These are phyloP conservation scores for Boletus tylopilopsis DNA, from an alignment of 768 basidiomycete genomes.

Conservation along the genomic window DNA sequence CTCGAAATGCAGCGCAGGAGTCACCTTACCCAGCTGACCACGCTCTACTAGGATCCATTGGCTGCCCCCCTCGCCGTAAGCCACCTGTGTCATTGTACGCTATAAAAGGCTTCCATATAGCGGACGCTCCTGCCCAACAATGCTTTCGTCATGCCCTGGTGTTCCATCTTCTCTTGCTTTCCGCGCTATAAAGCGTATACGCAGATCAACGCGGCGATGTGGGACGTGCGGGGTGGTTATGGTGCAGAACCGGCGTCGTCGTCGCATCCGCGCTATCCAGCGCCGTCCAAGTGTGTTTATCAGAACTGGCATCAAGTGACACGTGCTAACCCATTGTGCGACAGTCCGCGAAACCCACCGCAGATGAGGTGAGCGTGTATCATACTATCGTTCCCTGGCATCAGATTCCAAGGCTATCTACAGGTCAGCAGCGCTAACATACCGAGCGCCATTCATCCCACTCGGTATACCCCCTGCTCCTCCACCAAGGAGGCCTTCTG, in stretches of 20 bases:
- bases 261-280: slow-evolving; percentile 13
- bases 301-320: background rate
- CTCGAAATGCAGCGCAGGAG: slow-evolving; percentile 18
- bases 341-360: slow-evolving; percentile 10
- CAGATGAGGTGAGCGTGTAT: slow-evolving; percentile 12
- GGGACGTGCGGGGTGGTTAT: slow-evolving; percentile 23
- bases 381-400: background rate
- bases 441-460: slow-evolving; percentile 18
- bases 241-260: slow-evolving; percentile 13
- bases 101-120: slow-evolving; percentile 24
- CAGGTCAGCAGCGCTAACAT: slow-evolving; percentile 17
- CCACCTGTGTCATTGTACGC: slow-evolving; percentile 3
- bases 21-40: slow-evolving; percentile 14
- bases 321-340: slow-evolving; percentile 1
- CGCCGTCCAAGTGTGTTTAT: slow-evolving; percentile 17
- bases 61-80: slow-evolving; percentile 19
- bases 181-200: slow-evolving; percentile 34
- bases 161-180: slow-evolving; percentile 28
- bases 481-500: slow-evolving; percentile 14
- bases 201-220: slow-evolving; percentile 29
- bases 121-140: slow-evolving; percentile 4
- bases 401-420: background rate
- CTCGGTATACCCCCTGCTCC: slow-evolving; percentile 16
- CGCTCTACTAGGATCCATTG: slow-evolving; percentile 26
- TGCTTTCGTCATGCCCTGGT: slow-evolving; percentile 27